Evolutionary conservation across 208 protist species (phyloP).

Genomic region (Tritrichomonas foetus): DNA sequence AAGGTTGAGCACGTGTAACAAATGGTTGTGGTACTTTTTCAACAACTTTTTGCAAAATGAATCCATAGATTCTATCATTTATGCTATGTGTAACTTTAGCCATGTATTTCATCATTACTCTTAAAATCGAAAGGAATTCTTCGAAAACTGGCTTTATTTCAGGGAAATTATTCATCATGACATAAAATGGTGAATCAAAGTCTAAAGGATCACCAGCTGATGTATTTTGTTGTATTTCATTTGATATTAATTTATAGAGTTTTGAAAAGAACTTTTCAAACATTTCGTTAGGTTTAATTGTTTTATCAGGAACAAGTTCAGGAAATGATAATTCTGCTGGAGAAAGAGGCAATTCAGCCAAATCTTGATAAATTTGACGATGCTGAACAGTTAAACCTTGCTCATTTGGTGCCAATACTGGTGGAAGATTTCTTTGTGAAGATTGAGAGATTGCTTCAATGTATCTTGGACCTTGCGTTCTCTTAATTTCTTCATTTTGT

Average conservation of each 20-base stretch:
- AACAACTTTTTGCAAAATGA: neutral
- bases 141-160: neutral
- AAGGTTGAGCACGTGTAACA: neutral
- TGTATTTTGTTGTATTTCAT: neutral
- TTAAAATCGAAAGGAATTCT: neutral
- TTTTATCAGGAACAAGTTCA: neutral
- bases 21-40: neutral
- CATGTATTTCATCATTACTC: constrained; percentile 31
- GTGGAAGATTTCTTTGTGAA: neutral
- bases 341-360: neutral
- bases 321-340: neutral
- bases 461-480: neutral
- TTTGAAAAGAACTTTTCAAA: neutral
- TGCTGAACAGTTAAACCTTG: neutral
- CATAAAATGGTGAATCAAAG: neutral
- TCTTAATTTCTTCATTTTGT: neutral
- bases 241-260: neutral
- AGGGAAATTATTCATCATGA: neutral
- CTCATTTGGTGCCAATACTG: neutral
- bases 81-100: neutral
- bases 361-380: neutral
- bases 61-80: neutral
- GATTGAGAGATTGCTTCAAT: neutral
- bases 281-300: neutral
- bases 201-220: neutral